Percentiles rank a stretch among this genome's conserved stretches.
Conservation (phyloP, 345 rosid genomes). For the Acer saccharum region DNA sequence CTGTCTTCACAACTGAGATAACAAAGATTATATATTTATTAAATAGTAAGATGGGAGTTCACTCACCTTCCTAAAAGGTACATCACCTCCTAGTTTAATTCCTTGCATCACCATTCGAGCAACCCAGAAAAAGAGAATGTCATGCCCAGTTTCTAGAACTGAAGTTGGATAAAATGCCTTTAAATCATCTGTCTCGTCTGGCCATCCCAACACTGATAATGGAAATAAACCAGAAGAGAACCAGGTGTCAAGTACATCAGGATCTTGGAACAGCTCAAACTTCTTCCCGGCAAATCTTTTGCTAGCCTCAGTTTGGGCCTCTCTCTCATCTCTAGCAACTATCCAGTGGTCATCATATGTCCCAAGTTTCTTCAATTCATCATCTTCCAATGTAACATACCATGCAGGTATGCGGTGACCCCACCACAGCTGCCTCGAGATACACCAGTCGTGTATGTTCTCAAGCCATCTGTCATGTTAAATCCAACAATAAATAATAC, state of each 20-base stretch:
- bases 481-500: slow-evolving; percentile 20
- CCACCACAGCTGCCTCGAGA: slow-evolving; percentile 99
- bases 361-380: slow-evolving; percentile 73
- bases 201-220: slow-evolving; percentile 88
- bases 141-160: slow-evolving; percentile 95
- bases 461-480: slow-evolving; percentile 84
- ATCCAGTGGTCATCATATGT: slow-evolving; percentile 85
- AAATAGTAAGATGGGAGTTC: slow-evolving; percentile 2
- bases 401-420: slow-evolving; percentile 96
- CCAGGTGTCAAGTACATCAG: slow-evolving; percentile 98
- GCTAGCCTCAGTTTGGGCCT: slow-evolving; percentile 62
- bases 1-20: not conserved
- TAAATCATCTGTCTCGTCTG: slow-evolving; percentile 87
- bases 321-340: slow-evolving; percentile 74
- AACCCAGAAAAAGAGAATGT: slow-evolving; percentile 96
- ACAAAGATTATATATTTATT: not conserved
- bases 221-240: slow-evolving; percentile 95
- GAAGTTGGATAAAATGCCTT: slow-evolving; percentile 91
- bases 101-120: slow-evolving; percentile 98
- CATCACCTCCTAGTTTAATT: slow-evolving; percentile 80
- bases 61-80: slow-evolving; percentile 83
- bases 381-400: slow-evolving; percentile 83
- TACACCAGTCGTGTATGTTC: slow-evolving; percentile 94
- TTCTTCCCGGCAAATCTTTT: slow-evolving; percentile 67
- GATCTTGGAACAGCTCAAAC: slow-evolving; percentile 77